Percentiles rank a stretch among this genome's conserved stretches.
These are phyloP conservation scores for Crithidia bombi DNA, from an alignment of 208 protist species.

Conservation along the genomic window DNA sequence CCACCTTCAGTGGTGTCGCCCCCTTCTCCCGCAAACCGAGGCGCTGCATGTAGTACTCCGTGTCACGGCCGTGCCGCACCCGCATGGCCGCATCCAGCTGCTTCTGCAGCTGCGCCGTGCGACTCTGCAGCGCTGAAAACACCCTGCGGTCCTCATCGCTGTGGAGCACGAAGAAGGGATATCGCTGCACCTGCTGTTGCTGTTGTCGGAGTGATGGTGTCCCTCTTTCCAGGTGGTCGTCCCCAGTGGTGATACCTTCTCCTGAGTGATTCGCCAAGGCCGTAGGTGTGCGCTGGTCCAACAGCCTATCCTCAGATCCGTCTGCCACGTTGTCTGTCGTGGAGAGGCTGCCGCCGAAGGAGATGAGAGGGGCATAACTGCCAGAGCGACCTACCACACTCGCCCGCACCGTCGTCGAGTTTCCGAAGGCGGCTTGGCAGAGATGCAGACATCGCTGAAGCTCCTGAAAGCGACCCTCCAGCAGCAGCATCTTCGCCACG, in stretches of 20 bases:
- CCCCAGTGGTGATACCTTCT: background rate
- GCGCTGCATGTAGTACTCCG: conserved; percentile 60
- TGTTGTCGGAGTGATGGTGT: background rate
- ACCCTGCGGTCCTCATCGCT: conserved; percentile 52
- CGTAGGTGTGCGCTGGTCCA: conserved; percentile 1
- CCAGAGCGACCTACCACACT: conserved; percentile 1
- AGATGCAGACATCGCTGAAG: conserved; percentile 73
- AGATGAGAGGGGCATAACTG: conserved; percentile 10
- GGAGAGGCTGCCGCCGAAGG: conserved; percentile 4
- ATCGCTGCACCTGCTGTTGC: conserved; percentile 3
- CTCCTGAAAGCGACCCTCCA: conserved; percentile 72
- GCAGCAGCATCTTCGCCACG: conserved; percentile 56
- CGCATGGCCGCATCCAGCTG: conserved; percentile 51
- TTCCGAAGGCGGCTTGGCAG: conserved; percentile 40
- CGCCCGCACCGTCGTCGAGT: conserved; percentile 8
- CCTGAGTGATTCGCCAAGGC: too few relatives aligned
- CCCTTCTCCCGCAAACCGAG: conserved; percentile 28
- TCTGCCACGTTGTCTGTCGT: background rate
- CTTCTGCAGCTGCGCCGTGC: conserved; percentile 63
- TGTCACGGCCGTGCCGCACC: conserved; percentile 40
- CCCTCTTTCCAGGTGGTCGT: background rate
- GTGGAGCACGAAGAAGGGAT: conserved; percentile 17
- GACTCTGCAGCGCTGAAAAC: conserved; percentile 54
- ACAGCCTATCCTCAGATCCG: background rate
- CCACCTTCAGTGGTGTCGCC: background rate